phyloP scores from a whole-genome alignment of 2,329 filamentous ascomycete species.

The Purpureocillium takamizusanense region DNA sequence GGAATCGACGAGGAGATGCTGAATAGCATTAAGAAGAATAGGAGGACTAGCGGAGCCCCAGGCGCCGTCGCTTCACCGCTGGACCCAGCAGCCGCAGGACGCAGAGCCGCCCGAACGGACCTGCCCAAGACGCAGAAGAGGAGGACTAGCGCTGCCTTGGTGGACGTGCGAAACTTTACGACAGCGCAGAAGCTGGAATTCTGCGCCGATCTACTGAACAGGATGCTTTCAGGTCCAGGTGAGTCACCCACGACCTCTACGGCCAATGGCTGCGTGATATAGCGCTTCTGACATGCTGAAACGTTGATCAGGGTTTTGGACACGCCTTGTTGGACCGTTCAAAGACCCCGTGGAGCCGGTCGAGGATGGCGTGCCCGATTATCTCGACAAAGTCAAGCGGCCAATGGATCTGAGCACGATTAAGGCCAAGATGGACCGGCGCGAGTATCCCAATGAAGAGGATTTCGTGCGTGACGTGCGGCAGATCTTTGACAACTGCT shows the following conservation, averaged over 20 bases:
- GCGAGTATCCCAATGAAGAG: slow-evolving; percentile 39
- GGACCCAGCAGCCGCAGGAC: slow-evolving; percentile 15
- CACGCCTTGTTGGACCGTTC: slow-evolving; percentile 54
- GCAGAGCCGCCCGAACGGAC: slow-evolving; percentile 18
- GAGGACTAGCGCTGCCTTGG: slow-evolving; percentile 19
- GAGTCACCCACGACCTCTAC: slow-evolving; percentile 11
- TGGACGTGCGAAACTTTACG: slow-evolving; percentile 23
- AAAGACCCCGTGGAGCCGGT: slow-evolving; percentile 48
- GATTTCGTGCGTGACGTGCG: slow-evolving; percentile 50
- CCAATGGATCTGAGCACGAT: slow-evolving; percentile 56
- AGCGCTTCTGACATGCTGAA: not conserved
- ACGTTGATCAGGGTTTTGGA: slow-evolving; percentile 45
- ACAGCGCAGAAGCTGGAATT: slow-evolving; percentile 43
- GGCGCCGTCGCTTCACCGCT: slow-evolving; percentile 6
- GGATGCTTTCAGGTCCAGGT: slow-evolving; percentile 56
- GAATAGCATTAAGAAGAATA: slow-evolving; percentile 27
- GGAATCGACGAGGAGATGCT: slow-evolving; percentile 29
- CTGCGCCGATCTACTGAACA: slow-evolving; percentile 46
- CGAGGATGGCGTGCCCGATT: slow-evolving; percentile 51
- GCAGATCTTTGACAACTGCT: slow-evolving; percentile 56
- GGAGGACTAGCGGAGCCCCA: slow-evolving; percentile 23
- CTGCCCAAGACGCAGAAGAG: slow-evolving; percentile 26
- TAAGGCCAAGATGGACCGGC: slow-evolving; percentile 48
- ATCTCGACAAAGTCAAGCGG: slow-evolving; percentile 48
- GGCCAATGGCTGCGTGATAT: not conserved